Evolutionary conservation across 1,139 yeast species (phyloP).

Genomic region (Yamadazyma mexicana): DNA sequence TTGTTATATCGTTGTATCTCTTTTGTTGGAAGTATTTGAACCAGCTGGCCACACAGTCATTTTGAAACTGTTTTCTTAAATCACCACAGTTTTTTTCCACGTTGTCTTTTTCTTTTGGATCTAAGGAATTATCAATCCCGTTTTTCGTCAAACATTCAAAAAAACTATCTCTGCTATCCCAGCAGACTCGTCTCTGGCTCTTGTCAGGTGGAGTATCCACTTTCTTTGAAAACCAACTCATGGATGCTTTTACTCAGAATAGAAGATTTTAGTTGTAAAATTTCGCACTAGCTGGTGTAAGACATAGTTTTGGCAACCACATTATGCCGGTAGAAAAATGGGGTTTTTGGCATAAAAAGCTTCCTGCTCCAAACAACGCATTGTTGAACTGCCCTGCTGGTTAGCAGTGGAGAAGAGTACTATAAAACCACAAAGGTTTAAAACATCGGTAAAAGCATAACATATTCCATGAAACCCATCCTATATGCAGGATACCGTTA

Average conservation of each 20-base stretch:
- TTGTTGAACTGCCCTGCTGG: no score
- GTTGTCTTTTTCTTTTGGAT: slow-evolving; percentile 31
- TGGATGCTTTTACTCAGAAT: slow-evolving; percentile 12
- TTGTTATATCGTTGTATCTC: slow-evolving; percentile 42
- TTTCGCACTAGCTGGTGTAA: slow-evolving; percentile 1
- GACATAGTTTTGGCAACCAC: neutral
- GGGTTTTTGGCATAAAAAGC: neutral
- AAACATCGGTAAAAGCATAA: no score
- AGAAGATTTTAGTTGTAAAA: neutral
- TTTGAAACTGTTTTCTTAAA: slow-evolving; percentile 34
- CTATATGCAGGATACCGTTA: neutral
- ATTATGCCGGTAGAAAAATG: no score
- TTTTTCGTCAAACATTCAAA: slow-evolving; percentile 40
- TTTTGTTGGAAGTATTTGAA: slow-evolving; percentile 48
- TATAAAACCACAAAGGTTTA: no score
- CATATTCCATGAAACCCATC: no score
- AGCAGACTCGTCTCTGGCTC: slow-evolving; percentile 38
- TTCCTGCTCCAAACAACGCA: neutral
- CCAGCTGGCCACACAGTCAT: slow-evolving; percentile 48
- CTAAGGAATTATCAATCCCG: slow-evolving; percentile 47
- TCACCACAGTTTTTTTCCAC: slow-evolving; percentile 40
- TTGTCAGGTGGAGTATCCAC: slow-evolving; percentile 43
- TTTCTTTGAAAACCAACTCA: slow-evolving; percentile 38
- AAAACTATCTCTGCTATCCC: slow-evolving; percentile 46
- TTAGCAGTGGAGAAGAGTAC: no score